A percentile compares a stretch with the other conserved stretches of the same genome.
phyloP scores from a whole-genome alignment of 352 stramenopile species.

The Globisporangium polare region DNA sequence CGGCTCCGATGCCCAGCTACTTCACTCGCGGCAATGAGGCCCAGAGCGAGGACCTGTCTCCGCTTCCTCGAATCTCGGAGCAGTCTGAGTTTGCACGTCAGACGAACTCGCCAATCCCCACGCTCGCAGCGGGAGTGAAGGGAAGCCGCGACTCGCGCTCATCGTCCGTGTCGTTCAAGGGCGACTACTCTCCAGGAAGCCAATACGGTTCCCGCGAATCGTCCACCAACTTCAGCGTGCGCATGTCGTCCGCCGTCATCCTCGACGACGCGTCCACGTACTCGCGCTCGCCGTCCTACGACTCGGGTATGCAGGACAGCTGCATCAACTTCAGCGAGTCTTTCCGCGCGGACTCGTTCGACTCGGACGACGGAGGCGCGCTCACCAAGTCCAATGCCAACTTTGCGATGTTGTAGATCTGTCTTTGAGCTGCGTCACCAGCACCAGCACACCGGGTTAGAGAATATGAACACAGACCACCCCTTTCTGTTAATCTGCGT shows the following conservation, averaged over 20 bases:
- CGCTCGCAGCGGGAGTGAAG: slow-evolving; percentile 25
- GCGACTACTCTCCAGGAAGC: slow-evolving; percentile 9
- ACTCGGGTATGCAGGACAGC: slow-evolving; percentile 42
- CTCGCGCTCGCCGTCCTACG: slow-evolving; percentile 23
- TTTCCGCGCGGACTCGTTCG: slow-evolving; percentile 29
- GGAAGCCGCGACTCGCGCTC: slow-evolving; percentile 36
- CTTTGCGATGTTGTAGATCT: slow-evolving; percentile 48
- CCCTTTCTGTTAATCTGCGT: background rate
- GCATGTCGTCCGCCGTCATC: slow-evolving; percentile 39
- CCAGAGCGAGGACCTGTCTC: slow-evolving; percentile 26
- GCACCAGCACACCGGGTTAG: background rate
- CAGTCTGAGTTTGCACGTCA: slow-evolving; percentile 3
- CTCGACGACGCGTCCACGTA: slow-evolving; percentile 26
- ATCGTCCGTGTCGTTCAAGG: slow-evolving; percentile 34
- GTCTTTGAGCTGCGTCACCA: background rate
- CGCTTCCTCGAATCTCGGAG: slow-evolving; percentile 13
- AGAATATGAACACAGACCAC: background rate
- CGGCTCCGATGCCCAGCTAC: slow-evolving; percentile 32
- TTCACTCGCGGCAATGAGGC: slow-evolving; percentile 35
- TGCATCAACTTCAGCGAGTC: slow-evolving; percentile 70
- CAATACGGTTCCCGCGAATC: slow-evolving; percentile 8
- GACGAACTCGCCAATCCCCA: slow-evolving; percentile 41
- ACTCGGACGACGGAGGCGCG: slow-evolving; percentile 29
- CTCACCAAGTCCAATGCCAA: slow-evolving; percentile 35
- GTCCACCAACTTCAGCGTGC: slow-evolving; percentile 8